Evolutionary conservation across 148 eudicot species (phyloP).

Genomic region (Gaultheria prostrata): DNA sequence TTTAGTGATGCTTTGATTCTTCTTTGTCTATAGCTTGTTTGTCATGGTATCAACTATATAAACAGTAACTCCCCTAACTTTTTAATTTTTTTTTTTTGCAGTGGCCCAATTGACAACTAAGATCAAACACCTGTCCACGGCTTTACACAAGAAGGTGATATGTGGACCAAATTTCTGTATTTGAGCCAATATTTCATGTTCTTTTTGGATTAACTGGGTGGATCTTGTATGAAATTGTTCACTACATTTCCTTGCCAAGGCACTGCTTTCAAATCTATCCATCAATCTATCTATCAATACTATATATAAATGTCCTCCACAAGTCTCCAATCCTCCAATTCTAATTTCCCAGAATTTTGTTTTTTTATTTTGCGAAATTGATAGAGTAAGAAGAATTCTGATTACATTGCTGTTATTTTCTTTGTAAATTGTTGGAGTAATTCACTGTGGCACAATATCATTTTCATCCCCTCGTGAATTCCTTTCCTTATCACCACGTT

Average conservation of each 20-base stretch:
- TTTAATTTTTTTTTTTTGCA: constrained; percentile 29
- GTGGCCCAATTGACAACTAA: constrained; percentile 73
- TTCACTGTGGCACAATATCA: neutral
- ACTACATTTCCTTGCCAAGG: neutral
- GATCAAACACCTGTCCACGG: constrained; percentile 50
- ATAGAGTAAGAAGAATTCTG: too few relatives aligned
- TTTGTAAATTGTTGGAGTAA: too few relatives aligned
- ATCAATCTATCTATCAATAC: too few relatives aligned
- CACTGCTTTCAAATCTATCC: too few relatives aligned
- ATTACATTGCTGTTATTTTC: too few relatives aligned
- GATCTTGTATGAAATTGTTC: neutral
- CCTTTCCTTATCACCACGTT: neutral
- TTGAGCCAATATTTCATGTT: neutral
- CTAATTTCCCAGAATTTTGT: too few relatives aligned
- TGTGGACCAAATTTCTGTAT: neutral
- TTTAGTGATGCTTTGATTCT: neutral
- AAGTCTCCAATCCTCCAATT: too few relatives aligned
- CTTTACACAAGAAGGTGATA: constrained; percentile 61
- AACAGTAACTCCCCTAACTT: neutral
- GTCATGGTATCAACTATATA: neutral
- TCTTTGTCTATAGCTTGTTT: neutral
- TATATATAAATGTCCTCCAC: too few relatives aligned
- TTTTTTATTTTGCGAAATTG: too few relatives aligned
- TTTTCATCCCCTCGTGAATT: neutral
- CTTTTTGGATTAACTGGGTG: neutral